Evolutionary conservation across 179 eudicot species (phyloP).

Genomic region (Spergularia azorica): DNA sequence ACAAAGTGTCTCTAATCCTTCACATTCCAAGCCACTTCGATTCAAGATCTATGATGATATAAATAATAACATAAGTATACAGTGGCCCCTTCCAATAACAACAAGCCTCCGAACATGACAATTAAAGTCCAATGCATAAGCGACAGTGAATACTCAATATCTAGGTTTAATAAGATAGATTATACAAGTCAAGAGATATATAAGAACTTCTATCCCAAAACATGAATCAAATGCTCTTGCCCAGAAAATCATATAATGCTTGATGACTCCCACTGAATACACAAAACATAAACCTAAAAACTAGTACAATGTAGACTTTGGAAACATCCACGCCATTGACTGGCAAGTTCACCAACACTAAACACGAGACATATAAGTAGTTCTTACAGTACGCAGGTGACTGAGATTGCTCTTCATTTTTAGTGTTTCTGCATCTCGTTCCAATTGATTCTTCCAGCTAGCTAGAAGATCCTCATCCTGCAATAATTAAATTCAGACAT

Average conservation of each 20-base stretch:
- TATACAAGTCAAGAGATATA: too few species aligned
- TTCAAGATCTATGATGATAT: slow-evolving; percentile 49
- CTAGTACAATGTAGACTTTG: not conserved
- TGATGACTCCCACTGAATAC: not conserved
- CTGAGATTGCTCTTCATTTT: slow-evolving; percentile 85
- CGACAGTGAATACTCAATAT: not conserved
- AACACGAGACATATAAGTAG: not conserved
- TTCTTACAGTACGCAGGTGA: slow-evolving; percentile 80
- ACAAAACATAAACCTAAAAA: not conserved
- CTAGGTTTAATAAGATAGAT: too few species aligned
- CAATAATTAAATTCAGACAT: slow-evolving; percentile 17
- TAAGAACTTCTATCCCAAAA: too few species aligned
- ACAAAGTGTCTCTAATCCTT: slow-evolving; percentile 66
- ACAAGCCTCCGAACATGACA: not conserved
- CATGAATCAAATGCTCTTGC: not conserved
- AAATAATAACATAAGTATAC: not conserved
- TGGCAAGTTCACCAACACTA: slow-evolving; percentile 1
- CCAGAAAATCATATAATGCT: not conserved
- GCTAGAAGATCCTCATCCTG: slow-evolving; percentile 87
- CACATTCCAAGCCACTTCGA: slow-evolving; percentile 64
- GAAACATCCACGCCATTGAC: not conserved
- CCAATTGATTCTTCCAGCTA: slow-evolving; percentile 91
- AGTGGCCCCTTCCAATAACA: not conserved
- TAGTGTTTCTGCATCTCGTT: slow-evolving; percentile 85
- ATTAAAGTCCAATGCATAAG: not conserved